Evolutionary conservation across 164 flowering plant genomes (phyloP), one percentile per base, ranked within the genome.

Genomic region (Berberis thunbergii): DNA sequence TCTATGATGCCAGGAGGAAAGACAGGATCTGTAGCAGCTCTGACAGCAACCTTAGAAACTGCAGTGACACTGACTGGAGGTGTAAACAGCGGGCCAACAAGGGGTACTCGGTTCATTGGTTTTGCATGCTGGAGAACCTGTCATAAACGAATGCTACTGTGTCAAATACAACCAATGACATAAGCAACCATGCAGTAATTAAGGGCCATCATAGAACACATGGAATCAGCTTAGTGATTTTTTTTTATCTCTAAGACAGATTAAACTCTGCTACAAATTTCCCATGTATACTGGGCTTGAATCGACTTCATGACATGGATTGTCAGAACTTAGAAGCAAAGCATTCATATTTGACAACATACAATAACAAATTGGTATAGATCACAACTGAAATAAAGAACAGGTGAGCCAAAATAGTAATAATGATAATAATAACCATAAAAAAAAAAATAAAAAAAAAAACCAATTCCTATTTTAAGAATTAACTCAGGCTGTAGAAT

Each of bases 1-100:
- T 93, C 98, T 2, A 88, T 59, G 50, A 86, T 78, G 49, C 97
- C 98, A 4, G 98, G 98, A 68, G 98, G 98, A 62, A 90, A 93
- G 5, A 85, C 96, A 2, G 94, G 83, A 74, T 93, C 97, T 4
- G 86, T 84, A 3, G 98, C 96, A n/a, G 92, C 97, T 77, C 97
- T 80, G 0, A 93, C 88, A 12, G 97, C 86, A 55, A 93, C 97
- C 64, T 77, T 88, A 7, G 96, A 90, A 6, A 93, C 97, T 1
- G 90, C 73, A 43, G 75, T 81, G 1, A 84, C 98, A 59, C 68
- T 88, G 4, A 90, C 97, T 2, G 98, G 97, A 67, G 97, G 92
- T 7, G 76, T 82, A 43, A 93, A 74, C 41, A 93, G 69, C 0
- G 96, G 97, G 1, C 98, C 98, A 6, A 93, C 73, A 6, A 93